Evolutionary conservation across 176 grass and related monocot genomes (phyloP).

Genomic region (Musa acuminata): DNA sequence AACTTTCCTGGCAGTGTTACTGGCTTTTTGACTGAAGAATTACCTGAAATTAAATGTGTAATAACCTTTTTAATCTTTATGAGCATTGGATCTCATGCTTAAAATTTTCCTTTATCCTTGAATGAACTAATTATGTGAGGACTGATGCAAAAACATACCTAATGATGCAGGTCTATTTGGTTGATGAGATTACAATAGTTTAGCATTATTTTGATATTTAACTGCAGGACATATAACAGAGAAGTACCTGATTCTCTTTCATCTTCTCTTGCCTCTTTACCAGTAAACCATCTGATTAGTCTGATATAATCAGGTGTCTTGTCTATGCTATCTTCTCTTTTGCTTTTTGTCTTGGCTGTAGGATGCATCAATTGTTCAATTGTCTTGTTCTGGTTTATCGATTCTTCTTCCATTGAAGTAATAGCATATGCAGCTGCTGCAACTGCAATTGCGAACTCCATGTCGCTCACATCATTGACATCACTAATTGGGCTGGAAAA

Average conservation of each 20-base stretch:
- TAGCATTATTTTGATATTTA: background rate
- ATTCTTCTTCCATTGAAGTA: slow-evolving; percentile 36
- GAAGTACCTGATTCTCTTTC: slow-evolving; percentile 44
- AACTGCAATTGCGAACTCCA: slow-evolving; percentile 37
- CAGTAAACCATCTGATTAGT: slow-evolving; percentile 51
- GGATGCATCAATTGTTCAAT: background rate
- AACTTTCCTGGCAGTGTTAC: background rate
- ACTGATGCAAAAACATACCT: background rate
- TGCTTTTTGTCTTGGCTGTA: slow-evolving; percentile 3
- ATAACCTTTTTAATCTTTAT: slow-evolving; percentile 8
- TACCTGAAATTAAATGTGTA: background rate
- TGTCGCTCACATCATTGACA: slow-evolving; percentile 6
- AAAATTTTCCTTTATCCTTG: background rate
- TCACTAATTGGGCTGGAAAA: slow-evolving; percentile 34
- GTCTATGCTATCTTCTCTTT: slow-evolving; percentile 35
- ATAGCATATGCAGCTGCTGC: slow-evolving; percentile 77
- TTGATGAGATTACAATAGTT: background rate
- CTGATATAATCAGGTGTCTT: slow-evolving; percentile 41
- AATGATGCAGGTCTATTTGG: background rate
- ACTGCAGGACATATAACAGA: background rate
- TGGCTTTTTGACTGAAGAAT: background rate
- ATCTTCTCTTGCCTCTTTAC: slow-evolving; percentile 37
- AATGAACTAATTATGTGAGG: background rate
- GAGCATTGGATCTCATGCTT: background rate
- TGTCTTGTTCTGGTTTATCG: slow-evolving; percentile 22